Evolutionary conservation across 345 rosid genomes (phyloP).

Genomic region (Cardamine occulta): DNA sequence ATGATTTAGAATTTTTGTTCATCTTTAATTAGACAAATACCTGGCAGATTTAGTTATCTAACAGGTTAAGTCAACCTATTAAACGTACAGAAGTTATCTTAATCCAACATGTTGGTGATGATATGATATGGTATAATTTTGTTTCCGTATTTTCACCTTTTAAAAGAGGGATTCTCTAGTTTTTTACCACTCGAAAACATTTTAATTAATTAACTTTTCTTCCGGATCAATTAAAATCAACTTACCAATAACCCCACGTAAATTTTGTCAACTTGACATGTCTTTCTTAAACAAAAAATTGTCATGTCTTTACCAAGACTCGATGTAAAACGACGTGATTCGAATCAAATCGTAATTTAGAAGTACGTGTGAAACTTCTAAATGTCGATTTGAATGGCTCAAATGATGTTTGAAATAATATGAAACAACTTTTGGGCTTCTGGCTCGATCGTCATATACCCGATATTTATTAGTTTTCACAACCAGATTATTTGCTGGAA

Average conservation of each 20-base stretch:
- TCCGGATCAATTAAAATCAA: too few relatives aligned
- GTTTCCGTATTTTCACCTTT: too few relatives aligned
- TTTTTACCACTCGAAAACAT: too few relatives aligned
- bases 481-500: slow-evolving; percentile 8
- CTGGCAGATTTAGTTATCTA: not conserved
- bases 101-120: too few relatives aligned
- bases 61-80: not conserved
- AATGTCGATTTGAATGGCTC: not conserved
- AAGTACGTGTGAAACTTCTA: not conserved
- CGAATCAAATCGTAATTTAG: not conserved
- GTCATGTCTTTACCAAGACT: slow-evolving; percentile 4
- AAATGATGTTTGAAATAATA: slow-evolving; percentile 12
- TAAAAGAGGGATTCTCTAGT: too few relatives aligned
- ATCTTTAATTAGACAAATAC: not conserved
- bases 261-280: not conserved
- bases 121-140: too few relatives aligned
- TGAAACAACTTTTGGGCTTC: slow-evolving; percentile 6
- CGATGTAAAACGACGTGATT: not conserved
- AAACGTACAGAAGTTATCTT: not conserved
- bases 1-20: not conserved
- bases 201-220: too few relatives aligned
- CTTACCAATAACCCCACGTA: too few relatives aligned
- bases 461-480: slow-evolving; percentile 19
- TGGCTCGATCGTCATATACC: not conserved
- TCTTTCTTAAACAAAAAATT: not conserved